phyloP scores from a whole-genome alignment of 192 early-diverging fungal species.

The Backusella circina region DNA sequence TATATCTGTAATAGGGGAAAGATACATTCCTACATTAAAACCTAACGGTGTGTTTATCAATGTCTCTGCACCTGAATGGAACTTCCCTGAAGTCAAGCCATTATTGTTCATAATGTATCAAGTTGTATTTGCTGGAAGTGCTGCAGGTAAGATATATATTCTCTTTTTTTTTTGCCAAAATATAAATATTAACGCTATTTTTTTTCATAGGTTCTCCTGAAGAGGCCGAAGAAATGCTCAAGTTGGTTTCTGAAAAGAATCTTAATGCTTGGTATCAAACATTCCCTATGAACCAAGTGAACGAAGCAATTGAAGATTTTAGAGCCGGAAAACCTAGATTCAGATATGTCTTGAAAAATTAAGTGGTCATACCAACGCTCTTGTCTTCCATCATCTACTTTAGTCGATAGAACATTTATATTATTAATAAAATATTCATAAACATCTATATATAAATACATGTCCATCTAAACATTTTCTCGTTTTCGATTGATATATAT shows the following conservation, averaged over 20 bases:
- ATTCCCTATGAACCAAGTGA: slow-evolving; percentile 56
- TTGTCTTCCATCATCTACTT: not conserved
- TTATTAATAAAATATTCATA: not conserved
- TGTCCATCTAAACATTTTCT: not conserved
- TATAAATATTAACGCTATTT: not conserved
- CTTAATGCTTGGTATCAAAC: slow-evolving; percentile 51
- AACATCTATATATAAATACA: not conserved
- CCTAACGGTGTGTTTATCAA: slow-evolving; percentile 6
- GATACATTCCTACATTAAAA: not conserved
- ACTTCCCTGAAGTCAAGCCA: not conserved
- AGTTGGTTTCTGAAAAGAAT: slow-evolving; percentile 52
- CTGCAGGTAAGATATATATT: slow-evolving; percentile 45
- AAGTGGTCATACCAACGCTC: not conserved
- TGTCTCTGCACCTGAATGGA: not conserved
- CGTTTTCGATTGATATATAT: not conserved
- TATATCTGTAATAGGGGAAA: not conserved
- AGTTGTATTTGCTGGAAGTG: slow-evolving; percentile 53
- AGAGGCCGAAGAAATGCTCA: slow-evolving; percentile 55
- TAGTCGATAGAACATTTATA: not conserved
- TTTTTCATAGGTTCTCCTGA: slow-evolving; percentile 47
- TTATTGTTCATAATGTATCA: slow-evolving; percentile 47
- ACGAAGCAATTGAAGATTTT: slow-evolving; percentile 61
- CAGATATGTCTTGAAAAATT: slow-evolving; percentile 68
- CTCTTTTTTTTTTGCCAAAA: no score
- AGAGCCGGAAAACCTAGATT: slow-evolving; percentile 61